Evolutionary conservation across 495 filamentous ascomycete genomes (phyloP).

Genomic region (Hyphodiscus hymeniophilus): DNA sequence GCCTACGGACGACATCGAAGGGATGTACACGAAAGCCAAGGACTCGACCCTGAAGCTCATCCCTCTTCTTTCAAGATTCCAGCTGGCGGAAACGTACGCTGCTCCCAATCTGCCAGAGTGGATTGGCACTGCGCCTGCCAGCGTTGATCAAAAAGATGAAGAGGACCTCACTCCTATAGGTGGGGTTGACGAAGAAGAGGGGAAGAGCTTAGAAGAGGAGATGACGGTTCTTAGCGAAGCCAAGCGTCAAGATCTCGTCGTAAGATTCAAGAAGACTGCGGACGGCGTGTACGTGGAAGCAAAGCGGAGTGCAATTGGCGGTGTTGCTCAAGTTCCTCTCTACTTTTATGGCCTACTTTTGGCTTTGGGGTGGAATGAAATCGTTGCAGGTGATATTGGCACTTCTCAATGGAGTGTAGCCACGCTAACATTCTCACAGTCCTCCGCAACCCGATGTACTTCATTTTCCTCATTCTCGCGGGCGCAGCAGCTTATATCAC

Average conservation of each 20-base stretch:
- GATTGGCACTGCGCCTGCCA: conserved; percentile 71
- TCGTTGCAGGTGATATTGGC: conserved; percentile 65
- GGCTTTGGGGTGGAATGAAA: conserved; percentile 95
- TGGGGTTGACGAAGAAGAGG: conserved; percentile 85
- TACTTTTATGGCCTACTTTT: conserved; percentile 89
- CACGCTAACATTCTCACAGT: conserved; percentile 41
- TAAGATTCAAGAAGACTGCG: conserved; percentile 95
- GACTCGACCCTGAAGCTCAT: conserved; percentile 87
- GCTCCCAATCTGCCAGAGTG: conserved; percentile 76
- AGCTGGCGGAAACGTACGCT: conserved; percentile 54
- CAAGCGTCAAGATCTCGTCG: conserved; percentile 79
- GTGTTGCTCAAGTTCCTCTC: conserved; percentile 85
- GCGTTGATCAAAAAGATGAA: conserved; percentile 73
- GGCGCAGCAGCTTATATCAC: conserved; percentile 76
- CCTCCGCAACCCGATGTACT: conserved; percentile 85
- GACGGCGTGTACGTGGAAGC: conserved; percentile 97
- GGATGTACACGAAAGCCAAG: conserved; percentile 80
- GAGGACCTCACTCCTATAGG: conserved; percentile 82
- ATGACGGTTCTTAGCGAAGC: conserved; percentile 86
- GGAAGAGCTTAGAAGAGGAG: conserved; percentile 88
- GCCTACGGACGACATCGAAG: conserved; percentile 94
- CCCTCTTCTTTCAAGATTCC: conserved; percentile 81
- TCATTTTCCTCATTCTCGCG: conserved; percentile 73
- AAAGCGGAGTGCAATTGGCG: conserved; percentile 91
- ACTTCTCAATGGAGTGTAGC: not conserved